Conservation (phyloP, 1,284 basidiomycete species). For the Trametes versicolor region DNA sequence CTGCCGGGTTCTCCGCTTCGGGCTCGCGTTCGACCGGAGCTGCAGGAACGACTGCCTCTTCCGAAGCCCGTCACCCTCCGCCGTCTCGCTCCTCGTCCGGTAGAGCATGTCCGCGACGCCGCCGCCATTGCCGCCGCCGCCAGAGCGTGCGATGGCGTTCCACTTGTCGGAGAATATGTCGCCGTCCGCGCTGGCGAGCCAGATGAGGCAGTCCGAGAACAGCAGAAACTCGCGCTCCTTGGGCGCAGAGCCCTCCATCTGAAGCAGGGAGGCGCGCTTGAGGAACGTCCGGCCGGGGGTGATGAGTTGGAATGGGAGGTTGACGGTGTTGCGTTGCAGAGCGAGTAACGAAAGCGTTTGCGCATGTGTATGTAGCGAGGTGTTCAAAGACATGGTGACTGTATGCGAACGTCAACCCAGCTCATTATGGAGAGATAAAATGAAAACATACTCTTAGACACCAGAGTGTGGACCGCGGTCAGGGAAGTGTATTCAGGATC, state of each 20-base stretch:
- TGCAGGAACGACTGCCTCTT: slow-evolving; percentile 39
- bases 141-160: slow-evolving; percentile 22
- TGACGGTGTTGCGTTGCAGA: slow-evolving; percentile 78
- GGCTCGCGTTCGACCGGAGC: slow-evolving; percentile 37
- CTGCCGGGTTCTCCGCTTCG: slow-evolving; percentile 52
- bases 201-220: slow-evolving; percentile 84
- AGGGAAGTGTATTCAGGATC: slow-evolving; percentile 73
- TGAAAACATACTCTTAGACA: slow-evolving; percentile 71
- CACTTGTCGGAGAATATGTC: slow-evolving; percentile 43
- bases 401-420: slow-evolving; percentile 14
- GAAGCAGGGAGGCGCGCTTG: slow-evolving; percentile 69
- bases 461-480: slow-evolving; percentile 66
- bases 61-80: slow-evolving; percentile 42
- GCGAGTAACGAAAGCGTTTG: slow-evolving; percentile 79
- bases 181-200: slow-evolving; percentile 68
- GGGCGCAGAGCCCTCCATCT: slow-evolving; percentile 61
- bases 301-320: slow-evolving; percentile 81
- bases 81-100: slow-evolving; percentile 71
- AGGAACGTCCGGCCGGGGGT: slow-evolving; percentile 81
- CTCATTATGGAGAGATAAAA: slow-evolving; percentile 1
- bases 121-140: slow-evolving; percentile 27
- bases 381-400: slow-evolving; percentile 85
- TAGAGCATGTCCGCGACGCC: slow-evolving; percentile 54
- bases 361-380: slow-evolving; percentile 79
- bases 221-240: slow-evolving; percentile 78